Conservation (phyloP, 2,329 filamentous ascomycete species). For the Samsoniella hepiali region DNA sequence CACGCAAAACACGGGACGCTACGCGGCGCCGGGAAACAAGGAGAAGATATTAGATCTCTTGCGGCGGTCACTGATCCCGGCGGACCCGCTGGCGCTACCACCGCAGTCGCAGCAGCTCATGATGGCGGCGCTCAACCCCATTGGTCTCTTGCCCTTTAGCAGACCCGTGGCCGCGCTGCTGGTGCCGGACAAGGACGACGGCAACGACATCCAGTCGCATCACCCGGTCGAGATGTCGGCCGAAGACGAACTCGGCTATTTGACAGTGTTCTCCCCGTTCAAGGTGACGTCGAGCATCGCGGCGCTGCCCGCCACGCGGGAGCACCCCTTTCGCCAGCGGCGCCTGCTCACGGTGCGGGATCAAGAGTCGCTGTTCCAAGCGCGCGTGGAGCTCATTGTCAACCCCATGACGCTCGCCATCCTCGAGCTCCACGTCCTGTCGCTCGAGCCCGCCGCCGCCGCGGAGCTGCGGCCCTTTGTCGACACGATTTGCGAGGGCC, state of each 20-base stretch:
- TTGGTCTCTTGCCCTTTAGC: conserved; percentile 50
- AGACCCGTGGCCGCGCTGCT: conserved; percentile 32
- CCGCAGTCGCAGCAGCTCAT: conserved; percentile 41
- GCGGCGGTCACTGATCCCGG: conserved; percentile 37
- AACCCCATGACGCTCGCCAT: conserved; percentile 52
- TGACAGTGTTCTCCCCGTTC: conserved; percentile 69
- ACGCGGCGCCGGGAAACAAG: conserved; percentile 33
- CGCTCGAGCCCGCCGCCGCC: conserved; percentile 56
- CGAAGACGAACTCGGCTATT: conserved; percentile 63
- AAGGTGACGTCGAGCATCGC: conserved; percentile 54
- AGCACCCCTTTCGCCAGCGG: conserved; percentile 44
- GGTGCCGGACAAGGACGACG: conserved; percentile 27
- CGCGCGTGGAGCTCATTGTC: conserved; percentile 57
- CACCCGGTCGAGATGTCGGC: conserved; percentile 61
- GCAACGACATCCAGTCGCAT: conserved; percentile 54
- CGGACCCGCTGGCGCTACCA: conserved; percentile 29
- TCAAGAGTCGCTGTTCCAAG: conserved; percentile 52
- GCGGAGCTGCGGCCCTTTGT: conserved; percentile 56
- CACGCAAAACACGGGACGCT: conserved; percentile 39
- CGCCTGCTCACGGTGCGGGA: conserved; percentile 54
- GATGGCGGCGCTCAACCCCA: conserved; percentile 48
- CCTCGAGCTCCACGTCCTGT: conserved; percentile 48
- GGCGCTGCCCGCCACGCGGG: conserved; percentile 37
- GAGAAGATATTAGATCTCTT: conserved; percentile 41
- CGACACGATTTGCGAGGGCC: conserved; percentile 37